Conservation (phyloP, 129 eudicot genomes). For the Tanacetum coccineum region DNA sequence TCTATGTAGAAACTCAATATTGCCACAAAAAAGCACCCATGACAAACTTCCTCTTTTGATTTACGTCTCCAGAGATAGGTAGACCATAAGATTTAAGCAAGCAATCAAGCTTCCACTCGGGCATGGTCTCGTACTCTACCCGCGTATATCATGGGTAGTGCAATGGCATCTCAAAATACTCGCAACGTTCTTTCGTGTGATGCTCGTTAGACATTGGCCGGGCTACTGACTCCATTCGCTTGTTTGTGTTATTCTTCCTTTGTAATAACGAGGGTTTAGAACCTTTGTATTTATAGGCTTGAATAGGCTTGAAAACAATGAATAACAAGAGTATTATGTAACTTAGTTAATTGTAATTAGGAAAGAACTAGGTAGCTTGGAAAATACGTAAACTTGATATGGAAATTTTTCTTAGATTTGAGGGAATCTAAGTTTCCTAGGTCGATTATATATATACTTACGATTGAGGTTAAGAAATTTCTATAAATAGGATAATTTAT, state of each 20-base stretch:
- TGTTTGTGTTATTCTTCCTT: neutral
- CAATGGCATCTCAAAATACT: constrained; percentile 69
- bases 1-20: constrained; percentile 8
- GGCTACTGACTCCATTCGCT: constrained; percentile 34
- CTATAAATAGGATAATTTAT: no score
- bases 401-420: no score
- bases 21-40: constrained; percentile 84
- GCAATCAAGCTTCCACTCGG: constrained; percentile 76
- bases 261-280: neutral
- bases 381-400: no score
- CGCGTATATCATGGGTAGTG: constrained; percentile 66
- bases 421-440: no score
- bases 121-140: constrained; percentile 57
- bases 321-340: constrained; percentile 1
- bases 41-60: constrained; percentile 60
- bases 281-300: constrained; percentile 21
- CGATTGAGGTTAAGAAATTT: no score
- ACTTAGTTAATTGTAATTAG: no score
- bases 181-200: constrained; percentile 24
- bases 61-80: constrained; percentile 39
- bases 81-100: constrained; percentile 57
- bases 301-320: constrained; percentile 29
- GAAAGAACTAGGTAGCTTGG: no score
- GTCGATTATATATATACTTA: no score
- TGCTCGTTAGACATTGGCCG: constrained; percentile 19